Percentiles rank a stretch among this genome's conserved stretches.
phyloP scores from a whole-genome alignment of 306 rosid genomes.

The Lagenaria siceraria region DNA sequence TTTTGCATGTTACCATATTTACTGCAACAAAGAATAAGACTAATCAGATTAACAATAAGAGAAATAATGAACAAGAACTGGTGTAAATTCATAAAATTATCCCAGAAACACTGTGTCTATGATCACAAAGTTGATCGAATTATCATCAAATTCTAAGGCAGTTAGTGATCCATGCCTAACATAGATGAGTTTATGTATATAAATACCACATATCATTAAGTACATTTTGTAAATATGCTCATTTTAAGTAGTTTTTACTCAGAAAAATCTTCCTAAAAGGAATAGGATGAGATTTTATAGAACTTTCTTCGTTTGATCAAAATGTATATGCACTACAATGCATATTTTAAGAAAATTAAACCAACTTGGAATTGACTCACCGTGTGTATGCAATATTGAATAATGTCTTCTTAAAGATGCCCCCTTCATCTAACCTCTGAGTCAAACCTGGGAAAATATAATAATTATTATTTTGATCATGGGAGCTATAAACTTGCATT shows the following conservation, averaged over 20 bases:
- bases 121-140: background rate
- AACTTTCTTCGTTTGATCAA: background rate
- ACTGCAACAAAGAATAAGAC: constrained; percentile 22
- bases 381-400: constrained; percentile 67
- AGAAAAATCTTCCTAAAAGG: background rate
- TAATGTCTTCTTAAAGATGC: constrained; percentile 50
- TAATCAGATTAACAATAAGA: background rate
- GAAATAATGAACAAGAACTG: background rate
- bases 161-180: background rate
- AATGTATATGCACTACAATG: background rate
- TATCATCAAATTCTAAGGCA: background rate
- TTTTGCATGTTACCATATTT: constrained; percentile 61
- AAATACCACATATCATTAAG: background rate
- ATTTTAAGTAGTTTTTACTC: background rate
- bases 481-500: background rate
- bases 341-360: background rate
- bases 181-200: background rate
- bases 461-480: background rate
- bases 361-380: constrained; percentile 35
- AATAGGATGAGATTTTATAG: background rate
- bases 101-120: background rate
- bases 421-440: constrained; percentile 68
- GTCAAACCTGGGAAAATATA: constrained; percentile 56
- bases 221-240: background rate
- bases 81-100: background rate